Evolutionary conservation across 805 yeast genomes (phyloP).

Genomic region (Candida sonorensis): DNA sequence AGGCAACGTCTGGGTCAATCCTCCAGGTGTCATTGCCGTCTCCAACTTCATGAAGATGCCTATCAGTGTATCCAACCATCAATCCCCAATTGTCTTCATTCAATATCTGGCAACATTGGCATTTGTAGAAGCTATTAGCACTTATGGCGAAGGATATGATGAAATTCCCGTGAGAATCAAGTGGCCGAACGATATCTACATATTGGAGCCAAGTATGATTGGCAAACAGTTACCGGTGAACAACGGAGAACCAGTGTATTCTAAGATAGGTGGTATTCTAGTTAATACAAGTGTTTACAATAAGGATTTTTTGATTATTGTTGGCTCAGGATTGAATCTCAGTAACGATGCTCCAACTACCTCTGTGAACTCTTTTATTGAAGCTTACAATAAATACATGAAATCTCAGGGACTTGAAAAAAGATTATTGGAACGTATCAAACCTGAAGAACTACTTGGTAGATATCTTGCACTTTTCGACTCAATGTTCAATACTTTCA

Average conservation of each 20-base stretch:
- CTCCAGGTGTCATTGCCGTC: slow-evolving; percentile 82
- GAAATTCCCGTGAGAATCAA: slow-evolving; percentile 76
- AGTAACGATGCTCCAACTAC: slow-evolving; percentile 88
- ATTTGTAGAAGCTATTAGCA: slow-evolving; percentile 64
- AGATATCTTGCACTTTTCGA: slow-evolving; percentile 60
- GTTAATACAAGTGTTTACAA: slow-evolving; percentile 70
- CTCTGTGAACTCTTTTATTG: slow-evolving; percentile 68
- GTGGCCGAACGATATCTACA: slow-evolving; percentile 96
- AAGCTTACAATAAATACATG: slow-evolving; percentile 50
- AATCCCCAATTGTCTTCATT: slow-evolving; percentile 63
- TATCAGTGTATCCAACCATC: slow-evolving; percentile 28
- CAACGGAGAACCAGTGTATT: slow-evolving; percentile 52
- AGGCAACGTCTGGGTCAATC: slow-evolving; percentile 92
- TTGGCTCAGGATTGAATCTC: slow-evolving; percentile 86
- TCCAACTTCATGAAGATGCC: slow-evolving; percentile 66
- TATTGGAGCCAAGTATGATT: slow-evolving; percentile 57
- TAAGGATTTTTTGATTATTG: slow-evolving; percentile 55
- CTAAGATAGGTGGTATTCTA: slow-evolving; percentile 77
- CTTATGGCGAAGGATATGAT: slow-evolving; percentile 47
- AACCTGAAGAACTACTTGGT: slow-evolving; percentile 55
- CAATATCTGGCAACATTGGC: slow-evolving; percentile 86
- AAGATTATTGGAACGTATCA: slow-evolving; percentile 15
- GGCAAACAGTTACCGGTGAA: slow-evolving; percentile 16
- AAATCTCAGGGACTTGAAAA: slow-evolving; percentile 34
- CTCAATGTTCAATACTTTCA: slow-evolving; percentile 51